Evolutionary conservation across 352 stramenopile species (phyloP).

Genomic region (Phytophthora pluvialis): DNA sequence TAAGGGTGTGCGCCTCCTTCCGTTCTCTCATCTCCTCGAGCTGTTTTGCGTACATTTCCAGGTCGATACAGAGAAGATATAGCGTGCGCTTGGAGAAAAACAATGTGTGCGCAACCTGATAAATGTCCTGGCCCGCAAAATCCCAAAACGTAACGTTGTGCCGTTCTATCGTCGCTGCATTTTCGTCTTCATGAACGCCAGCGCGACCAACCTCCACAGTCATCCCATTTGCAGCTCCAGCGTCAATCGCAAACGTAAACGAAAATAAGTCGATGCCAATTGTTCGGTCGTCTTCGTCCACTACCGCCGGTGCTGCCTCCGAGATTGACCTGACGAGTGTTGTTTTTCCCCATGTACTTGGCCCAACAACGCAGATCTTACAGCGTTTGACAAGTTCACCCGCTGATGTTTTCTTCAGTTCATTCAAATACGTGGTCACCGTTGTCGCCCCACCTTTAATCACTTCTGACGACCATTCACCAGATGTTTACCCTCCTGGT

Average conservation of each 20-base stretch:
- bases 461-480: not conserved
- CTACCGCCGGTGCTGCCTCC: not conserved
- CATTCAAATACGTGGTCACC: constrained; percentile 10
- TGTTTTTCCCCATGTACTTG: constrained; percentile 26
- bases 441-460: constrained; percentile 1
- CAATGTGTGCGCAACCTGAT: constrained; percentile 24
- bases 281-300: constrained; percentile 1
- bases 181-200: not conserved
- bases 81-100: constrained; percentile 25
- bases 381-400: constrained; percentile 4
- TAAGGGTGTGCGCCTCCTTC: not conserved
- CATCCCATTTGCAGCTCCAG: too few species aligned
- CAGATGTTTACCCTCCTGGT: too few species aligned
- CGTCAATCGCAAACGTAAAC: not conserved
- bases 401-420: constrained; percentile 5
- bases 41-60: constrained; percentile 6
- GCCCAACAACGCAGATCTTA: constrained; percentile 24
- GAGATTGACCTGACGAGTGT: constrained; percentile 16
- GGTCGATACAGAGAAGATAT: constrained; percentile 25
- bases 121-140: constrained; percentile 30
- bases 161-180: not conserved
- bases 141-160: constrained; percentile 28
- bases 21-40: not conserved
- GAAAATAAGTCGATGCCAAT: constrained; percentile 17
- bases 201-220: too few species aligned